Evolutionary conservation across 176 grass and related monocot species (phyloP).

Genomic region (Aegilops umbellulata): DNA sequence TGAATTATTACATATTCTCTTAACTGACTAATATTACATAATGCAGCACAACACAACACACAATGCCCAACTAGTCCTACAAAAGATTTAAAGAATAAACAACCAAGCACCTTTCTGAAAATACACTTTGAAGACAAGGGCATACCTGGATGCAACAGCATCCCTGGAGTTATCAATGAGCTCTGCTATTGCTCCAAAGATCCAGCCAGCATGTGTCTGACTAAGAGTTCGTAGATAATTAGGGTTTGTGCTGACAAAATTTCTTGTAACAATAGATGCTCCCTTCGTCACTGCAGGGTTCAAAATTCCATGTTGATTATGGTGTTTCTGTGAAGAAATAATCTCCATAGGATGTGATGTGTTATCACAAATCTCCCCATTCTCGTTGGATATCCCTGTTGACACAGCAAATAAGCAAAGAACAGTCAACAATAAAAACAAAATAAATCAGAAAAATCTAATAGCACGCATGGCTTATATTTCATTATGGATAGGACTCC

Average conservation of each 20-base stretch:
- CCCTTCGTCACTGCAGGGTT: slow-evolving; percentile 24
- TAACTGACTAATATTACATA: not conserved
- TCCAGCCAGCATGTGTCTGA: slow-evolving; percentile 80
- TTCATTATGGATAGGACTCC: not conserved
- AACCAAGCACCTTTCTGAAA: not conserved
- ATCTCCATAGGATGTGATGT: not conserved
- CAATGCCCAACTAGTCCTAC: not conserved
- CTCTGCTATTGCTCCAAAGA: slow-evolving; percentile 88
- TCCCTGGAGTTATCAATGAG: slow-evolving; percentile 89
- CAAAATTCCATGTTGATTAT: too few species aligned
- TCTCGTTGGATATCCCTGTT: slow-evolving; percentile 11
- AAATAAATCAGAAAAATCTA: not conserved
- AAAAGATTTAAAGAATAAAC: slow-evolving; percentile 14
- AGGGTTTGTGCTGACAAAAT: slow-evolving; percentile 60
- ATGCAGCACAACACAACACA: not conserved
- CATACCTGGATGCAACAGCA: slow-evolving; percentile 68
- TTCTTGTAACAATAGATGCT: slow-evolving; percentile 35
- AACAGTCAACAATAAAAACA: not conserved
- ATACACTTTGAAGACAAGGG: slow-evolving; percentile 7
- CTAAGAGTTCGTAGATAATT: slow-evolving; percentile 79
- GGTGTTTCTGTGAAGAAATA: too few species aligned
- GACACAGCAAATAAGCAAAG: not conserved
- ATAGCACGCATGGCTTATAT: not conserved
- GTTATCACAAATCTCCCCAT: slow-evolving; percentile 48
- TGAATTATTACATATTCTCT: not conserved